phyloP scores from a whole-genome alignment of 208 protist genomes.

The Trichomonas tenax region DNA sequence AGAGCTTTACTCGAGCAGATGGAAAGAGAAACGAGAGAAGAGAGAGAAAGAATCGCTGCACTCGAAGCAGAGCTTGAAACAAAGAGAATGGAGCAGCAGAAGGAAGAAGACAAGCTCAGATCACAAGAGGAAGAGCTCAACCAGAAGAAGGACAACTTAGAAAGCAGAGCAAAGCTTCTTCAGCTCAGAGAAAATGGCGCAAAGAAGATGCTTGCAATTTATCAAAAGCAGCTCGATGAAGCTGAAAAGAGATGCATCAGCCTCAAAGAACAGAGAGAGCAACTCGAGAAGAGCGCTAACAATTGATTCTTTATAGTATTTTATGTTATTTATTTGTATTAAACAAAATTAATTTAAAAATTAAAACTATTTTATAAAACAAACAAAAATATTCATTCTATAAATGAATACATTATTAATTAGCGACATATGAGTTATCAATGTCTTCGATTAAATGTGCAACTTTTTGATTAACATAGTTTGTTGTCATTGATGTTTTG shows the following conservation, averaged over 20 bases:
- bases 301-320: background rate
- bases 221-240: background rate
- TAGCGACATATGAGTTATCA: background rate
- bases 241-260: background rate
- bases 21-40: background rate
- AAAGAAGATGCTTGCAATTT: background rate
- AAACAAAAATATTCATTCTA: no score
- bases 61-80: background rate
- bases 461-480: background rate
- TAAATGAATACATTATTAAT: no score
- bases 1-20: background rate
- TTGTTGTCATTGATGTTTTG: background rate
- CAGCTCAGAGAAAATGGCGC: background rate
- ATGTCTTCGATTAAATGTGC: background rate
- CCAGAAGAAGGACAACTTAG: background rate
- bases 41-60: background rate
- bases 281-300: background rate
- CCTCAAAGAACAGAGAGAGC: background rate
- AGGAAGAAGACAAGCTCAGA: background rate
- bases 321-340: background rate
- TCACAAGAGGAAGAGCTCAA: background rate
- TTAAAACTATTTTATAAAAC: no score
- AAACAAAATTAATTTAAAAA: no score
- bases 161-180: background rate
- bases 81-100: background rate